Evolutionary conservation across 805 yeast species (phyloP), one percentile per base, ranked within the genome.

Genomic region (Candida golubevii): DNA sequence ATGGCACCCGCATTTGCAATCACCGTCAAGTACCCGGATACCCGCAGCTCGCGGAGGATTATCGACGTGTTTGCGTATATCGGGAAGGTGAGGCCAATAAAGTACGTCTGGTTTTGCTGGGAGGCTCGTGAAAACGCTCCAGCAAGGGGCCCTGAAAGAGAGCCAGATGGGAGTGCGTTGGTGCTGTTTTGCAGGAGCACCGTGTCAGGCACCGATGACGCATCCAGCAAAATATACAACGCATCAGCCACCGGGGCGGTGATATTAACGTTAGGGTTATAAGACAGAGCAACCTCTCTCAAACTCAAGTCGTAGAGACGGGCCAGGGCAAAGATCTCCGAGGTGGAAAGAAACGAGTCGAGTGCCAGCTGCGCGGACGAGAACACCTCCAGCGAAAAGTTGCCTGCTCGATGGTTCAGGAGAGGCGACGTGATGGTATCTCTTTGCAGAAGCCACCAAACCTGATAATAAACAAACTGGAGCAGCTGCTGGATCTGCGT

Each of bases 41-140:
- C 67, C 18, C 76, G 72, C 5, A 84, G 80, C 12, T 72, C 67
- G n/a, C 72, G 65, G 7, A 64, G 29, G 35, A 82, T 64, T 18
- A 86, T 82, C 1, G 95, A 83, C n/a, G 82, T 73, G 52, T 85
- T 83, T 13, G 88, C 77, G 54, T 74, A 82, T 3, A 89, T 75
- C 0, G 96, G 93, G 5, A 88, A 53, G 0, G 96, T 85, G 64
- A 89, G 67, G 0, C 96, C 87, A 74, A 87, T 68, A 51, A 80
- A 75, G 54, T 75, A 83, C 1, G 71, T 46, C 1, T 69, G 53
- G 33, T 60, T 34, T 26, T 15, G 10, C 14, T 18, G 6, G 12
- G 11, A 61, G 12, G 36, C 38, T 7, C 44, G 38, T 37, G 58
- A 52, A 4, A 60, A 40, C 10, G 57, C 39, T 52, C 80, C 78